Conservation (phyloP, 2,329 filamentous ascomycete species). For the Trichoderma hamatum region DNA sequence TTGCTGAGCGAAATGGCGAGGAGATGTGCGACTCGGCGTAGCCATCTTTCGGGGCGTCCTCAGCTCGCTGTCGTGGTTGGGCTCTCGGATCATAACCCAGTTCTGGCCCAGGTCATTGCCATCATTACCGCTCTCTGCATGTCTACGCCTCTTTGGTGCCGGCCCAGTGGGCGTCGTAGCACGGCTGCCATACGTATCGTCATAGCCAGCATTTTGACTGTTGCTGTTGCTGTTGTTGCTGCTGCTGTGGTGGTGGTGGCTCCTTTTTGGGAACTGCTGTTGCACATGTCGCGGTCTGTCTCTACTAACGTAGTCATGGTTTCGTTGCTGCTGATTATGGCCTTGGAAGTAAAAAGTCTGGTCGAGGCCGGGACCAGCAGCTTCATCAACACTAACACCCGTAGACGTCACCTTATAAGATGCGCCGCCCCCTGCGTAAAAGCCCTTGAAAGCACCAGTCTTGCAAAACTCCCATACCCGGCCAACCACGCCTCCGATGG, state of each 20-base stretch:
- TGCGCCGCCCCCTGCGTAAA: conserved; percentile 80
- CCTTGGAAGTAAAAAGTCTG: conserved; percentile 41
- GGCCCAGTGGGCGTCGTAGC: conserved; percentile 50
- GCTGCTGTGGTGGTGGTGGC: neutral
- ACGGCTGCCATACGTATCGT: conserved; percentile 37
- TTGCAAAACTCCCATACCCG: conserved; percentile 87
- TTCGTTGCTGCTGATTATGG: neutral
- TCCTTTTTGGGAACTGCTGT: conserved; percentile 1
- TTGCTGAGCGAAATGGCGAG: conserved; percentile 40
- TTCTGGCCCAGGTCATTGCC: conserved; percentile 64
- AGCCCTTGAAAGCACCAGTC: conserved; percentile 72
- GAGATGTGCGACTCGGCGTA: conserved; percentile 32
- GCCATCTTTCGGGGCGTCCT: conserved; percentile 36
- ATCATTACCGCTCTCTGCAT: conserved; percentile 58
- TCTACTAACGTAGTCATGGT: conserved; percentile 1
- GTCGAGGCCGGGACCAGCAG: conserved; percentile 28
- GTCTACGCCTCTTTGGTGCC: conserved; percentile 59
- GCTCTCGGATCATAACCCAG: conserved; percentile 70
- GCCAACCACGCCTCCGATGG: conserved; percentile 69
- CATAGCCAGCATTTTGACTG: conserved; percentile 31
- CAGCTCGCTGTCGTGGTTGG: conserved; percentile 30
- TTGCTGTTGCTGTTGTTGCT: conserved; percentile 21
- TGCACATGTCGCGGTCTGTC: conserved; percentile 3
- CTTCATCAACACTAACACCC: conserved; percentile 32
- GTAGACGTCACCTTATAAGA: conserved; percentile 62